Evolutionary conservation across 2,329 filamentous ascomycete genomes (phyloP).

Genomic region (Cryphonectria carpinicola): DNA sequence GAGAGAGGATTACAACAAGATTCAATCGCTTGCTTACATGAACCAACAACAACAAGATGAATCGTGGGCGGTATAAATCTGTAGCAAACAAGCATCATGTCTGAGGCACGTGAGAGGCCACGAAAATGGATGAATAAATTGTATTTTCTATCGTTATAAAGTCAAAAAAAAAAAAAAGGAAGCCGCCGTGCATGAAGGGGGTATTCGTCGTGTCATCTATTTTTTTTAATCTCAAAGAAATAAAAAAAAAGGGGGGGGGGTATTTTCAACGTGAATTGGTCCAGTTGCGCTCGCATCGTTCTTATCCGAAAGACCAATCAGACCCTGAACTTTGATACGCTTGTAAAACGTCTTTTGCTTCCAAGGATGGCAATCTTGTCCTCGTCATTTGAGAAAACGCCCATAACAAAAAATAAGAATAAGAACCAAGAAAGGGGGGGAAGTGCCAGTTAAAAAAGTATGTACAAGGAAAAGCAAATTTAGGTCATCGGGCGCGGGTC

Average conservation of each 20-base stretch:
- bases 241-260: neutral
- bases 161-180: neutral
- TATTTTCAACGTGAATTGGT: neutral
- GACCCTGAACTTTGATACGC: neutral
- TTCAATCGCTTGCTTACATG: too few species aligned
- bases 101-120: too few species aligned
- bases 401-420: too few species aligned
- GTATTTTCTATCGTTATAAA: neutral
- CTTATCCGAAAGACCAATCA: neutral
- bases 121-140: neutral
- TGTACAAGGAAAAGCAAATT: conserved; percentile 11
- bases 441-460: neutral
- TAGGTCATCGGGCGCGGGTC: neutral
- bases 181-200: neutral
- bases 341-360: neutral
- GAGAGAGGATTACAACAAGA: too few species aligned
- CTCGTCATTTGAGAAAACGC: neutral
- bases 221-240: neutral
- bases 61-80: too few species aligned
- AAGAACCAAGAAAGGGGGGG: neutral
- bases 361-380: neutral
- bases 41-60: too few species aligned
- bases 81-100: too few species aligned
- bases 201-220: neutral
- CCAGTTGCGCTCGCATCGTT: neutral